Conservation (phyloP, 2,329 filamentous ascomycete species). For the Penicillium capsulatum region DNA sequence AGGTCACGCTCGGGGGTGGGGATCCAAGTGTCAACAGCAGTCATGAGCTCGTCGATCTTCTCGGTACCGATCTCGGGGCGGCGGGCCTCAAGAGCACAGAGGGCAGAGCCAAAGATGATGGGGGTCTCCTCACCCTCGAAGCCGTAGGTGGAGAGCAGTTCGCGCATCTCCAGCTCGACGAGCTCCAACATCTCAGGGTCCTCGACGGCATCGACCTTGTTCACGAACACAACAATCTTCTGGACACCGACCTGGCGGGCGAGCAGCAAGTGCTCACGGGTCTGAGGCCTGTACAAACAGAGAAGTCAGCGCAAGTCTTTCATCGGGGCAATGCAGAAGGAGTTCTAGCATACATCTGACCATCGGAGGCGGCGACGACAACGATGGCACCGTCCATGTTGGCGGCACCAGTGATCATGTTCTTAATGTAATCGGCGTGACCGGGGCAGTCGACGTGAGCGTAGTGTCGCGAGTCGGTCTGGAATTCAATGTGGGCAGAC, state of each 20-base stretch:
- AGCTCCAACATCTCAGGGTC: constrained; percentile 99
- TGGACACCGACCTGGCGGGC: constrained; percentile 98
- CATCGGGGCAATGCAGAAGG: too few species aligned
- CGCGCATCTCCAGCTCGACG: constrained; percentile 99
- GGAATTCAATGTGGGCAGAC: constrained; percentile 96
- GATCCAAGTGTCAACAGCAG: constrained; percentile 91
- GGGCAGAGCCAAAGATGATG: constrained; percentile 93
- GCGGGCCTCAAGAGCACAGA: constrained; percentile 86
- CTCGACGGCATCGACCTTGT: constrained; percentile 97
- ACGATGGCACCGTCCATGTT: constrained; percentile 99
- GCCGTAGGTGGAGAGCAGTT: constrained; percentile 85
- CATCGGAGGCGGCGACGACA: constrained; percentile 95
- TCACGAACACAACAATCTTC: constrained; percentile 98
- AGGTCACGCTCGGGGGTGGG: constrained; percentile 89
- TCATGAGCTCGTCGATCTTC: constrained; percentile 88
- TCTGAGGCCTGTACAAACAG: constrained; percentile 69
- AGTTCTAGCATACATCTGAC: constrained; percentile 80
- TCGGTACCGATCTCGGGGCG: constrained; percentile 77
- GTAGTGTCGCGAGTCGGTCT: constrained; percentile 91
- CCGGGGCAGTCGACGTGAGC: constrained; percentile 99
- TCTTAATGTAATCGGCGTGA: constrained; percentile 99
- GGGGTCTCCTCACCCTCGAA: constrained; percentile 98
- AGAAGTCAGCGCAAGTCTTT: constrained; percentile 8
- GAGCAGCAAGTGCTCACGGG: constrained; percentile 93
- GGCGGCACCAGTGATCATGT: constrained; percentile 99